phyloP scores from a whole-genome alignment of 2,329 filamentous ascomycete species.

The Clonostachys chloroleuca region DNA sequence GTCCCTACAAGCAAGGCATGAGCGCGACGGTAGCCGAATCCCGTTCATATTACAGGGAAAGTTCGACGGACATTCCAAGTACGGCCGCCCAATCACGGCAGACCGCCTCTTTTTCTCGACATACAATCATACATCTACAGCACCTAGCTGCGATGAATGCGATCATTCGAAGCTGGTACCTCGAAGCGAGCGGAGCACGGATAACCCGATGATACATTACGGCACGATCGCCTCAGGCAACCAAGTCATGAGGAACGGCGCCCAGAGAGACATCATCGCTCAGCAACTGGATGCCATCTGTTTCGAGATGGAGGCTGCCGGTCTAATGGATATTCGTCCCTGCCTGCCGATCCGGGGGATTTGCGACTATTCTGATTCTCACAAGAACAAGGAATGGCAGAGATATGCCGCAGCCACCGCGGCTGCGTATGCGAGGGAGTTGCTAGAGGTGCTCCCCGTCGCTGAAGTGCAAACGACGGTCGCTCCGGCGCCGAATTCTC shows the following conservation, averaged over 20 bases:
- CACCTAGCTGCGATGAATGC: not conserved
- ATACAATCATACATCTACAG: not conserved
- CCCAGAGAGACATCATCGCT: slow-evolving; percentile 17
- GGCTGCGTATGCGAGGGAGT: slow-evolving; percentile 14
- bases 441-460: not conserved
- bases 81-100: slow-evolving; percentile 11
- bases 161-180: not conserved
- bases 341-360: slow-evolving; percentile 26
- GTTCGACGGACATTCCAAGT: not conserved
- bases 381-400: slow-evolving; percentile 19
- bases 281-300: slow-evolving; percentile 2
- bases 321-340: slow-evolving; percentile 11
- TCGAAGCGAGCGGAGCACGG: not conserved
- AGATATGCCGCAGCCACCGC: slow-evolving; percentile 13
- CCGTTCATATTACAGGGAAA: not conserved
- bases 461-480: no score
- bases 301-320: slow-evolving; percentile 8
- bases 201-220: slow-evolving; percentile 7
- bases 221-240: slow-evolving; percentile 20
- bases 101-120: slow-evolving; percentile 1
- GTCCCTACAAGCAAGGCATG: not conserved
- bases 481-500: no score
- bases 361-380: slow-evolving; percentile 22
- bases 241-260: slow-evolving; percentile 21
- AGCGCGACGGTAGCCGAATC: not conserved